Conservation (phyloP, 139 green algal genomes). For the Eudorina sp. region DNA sequence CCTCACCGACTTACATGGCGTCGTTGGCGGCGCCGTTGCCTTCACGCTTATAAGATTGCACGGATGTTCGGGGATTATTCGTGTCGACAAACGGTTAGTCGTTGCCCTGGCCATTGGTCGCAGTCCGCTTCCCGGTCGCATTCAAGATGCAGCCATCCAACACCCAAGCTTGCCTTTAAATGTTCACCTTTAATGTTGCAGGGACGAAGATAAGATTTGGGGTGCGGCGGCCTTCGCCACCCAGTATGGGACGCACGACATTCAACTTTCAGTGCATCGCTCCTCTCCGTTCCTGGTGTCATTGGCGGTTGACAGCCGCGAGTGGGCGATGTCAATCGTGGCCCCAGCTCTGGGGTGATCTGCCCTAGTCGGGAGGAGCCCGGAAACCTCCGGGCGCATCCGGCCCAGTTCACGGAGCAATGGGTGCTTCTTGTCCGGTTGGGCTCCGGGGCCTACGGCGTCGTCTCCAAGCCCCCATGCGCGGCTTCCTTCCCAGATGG, state of each 20-base stretch:
- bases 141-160: not conserved
- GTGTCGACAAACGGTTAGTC: constrained; percentile 9
- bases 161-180: too few relatives aligned
- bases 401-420: too few relatives aligned
- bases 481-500: too few relatives aligned
- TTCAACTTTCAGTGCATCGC: not conserved
- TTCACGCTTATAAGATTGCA: not conserved
- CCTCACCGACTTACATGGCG: not conserved
- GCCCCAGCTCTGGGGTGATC: not conserved
- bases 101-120: not conserved
- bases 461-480: too few relatives aligned
- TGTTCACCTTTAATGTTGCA: not conserved
- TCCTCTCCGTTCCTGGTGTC: not conserved
- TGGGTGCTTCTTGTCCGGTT: too few relatives aligned
- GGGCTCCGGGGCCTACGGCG: too few relatives aligned
- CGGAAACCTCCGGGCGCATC: too few relatives aligned
- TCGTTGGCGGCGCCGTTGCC: constrained; percentile 15
- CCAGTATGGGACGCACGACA: not conserved
- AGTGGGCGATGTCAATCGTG: not conserved
- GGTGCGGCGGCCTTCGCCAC: constrained; percentile 25
- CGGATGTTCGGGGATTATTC: not conserved
- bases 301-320: constrained; percentile 7
- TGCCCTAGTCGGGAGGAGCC: too few relatives aligned
- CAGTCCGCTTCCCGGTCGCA: not conserved
- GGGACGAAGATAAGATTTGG: constrained; percentile 29